Conservation (phyloP, 176 grass and related monocot species). For the Rhynchospora breviuscula region DNA sequence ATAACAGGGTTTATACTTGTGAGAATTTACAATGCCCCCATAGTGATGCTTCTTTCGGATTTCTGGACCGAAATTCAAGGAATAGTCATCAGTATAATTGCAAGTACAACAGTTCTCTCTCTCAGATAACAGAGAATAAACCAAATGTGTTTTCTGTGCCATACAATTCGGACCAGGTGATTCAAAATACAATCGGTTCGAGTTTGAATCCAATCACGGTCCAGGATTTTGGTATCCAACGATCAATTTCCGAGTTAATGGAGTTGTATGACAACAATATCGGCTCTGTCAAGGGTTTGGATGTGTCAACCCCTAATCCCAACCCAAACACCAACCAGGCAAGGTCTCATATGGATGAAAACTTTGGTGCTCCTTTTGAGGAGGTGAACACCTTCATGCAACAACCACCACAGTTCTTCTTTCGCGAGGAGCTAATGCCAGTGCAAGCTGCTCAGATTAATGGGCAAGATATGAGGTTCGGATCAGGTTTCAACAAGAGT, state of each 20-base stretch:
- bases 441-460: slow-evolving; percentile 13
- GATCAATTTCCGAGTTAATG: slow-evolving; percentile 65
- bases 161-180: not conserved
- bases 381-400: slow-evolving; percentile 9
- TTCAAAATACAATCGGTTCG: slow-evolving; percentile 16
- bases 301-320: slow-evolving; percentile 1
- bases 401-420: not conserved
- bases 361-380: slow-evolving; percentile 17
- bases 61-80: slow-evolving; percentile 52
- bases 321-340: not conserved
- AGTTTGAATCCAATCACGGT: slow-evolving; percentile 26
- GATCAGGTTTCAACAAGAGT: not conserved
- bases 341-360: not conserved
- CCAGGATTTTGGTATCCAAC: slow-evolving; percentile 41
- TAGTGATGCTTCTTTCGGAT: slow-evolving; percentile 36
- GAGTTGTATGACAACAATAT: slow-evolving; percentile 52
- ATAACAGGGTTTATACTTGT: slow-evolving; percentile 51
- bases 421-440: not conserved
- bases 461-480: not conserved
- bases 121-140: slow-evolving; percentile 31
- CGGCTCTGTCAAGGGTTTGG: slow-evolving; percentile 8
- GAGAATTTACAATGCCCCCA: slow-evolving; percentile 45
- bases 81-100: slow-evolving; percentile 51
- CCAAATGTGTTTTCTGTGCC: slow-evolving; percentile 28
- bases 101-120: slow-evolving; percentile 16